These are phyloP conservation scores for Pyrenochaeta sp. DNA, from an alignment of 2,329 filamentous ascomycete species.

Conservation along the genomic window DNA sequence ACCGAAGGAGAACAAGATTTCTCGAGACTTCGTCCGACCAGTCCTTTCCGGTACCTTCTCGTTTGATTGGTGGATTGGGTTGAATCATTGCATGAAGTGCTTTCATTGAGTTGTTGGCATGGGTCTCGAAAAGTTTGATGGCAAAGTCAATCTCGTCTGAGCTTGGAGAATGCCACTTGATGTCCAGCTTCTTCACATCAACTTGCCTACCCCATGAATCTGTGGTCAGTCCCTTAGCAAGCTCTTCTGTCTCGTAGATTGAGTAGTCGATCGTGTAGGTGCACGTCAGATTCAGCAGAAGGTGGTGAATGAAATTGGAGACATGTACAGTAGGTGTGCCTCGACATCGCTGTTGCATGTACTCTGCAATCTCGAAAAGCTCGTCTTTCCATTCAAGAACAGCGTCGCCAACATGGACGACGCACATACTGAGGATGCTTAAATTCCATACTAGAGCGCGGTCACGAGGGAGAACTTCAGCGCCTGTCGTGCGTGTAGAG, in stretches of 20 bases:
- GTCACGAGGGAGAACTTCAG: conserved; percentile 91
- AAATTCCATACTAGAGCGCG: conserved; percentile 95
- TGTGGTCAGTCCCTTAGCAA: conserved; percentile 75
- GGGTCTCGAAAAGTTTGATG: conserved; percentile 84
- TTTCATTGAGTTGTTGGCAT: conserved; percentile 78
- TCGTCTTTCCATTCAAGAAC: conserved; percentile 89
- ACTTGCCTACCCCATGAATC: conserved; percentile 86
- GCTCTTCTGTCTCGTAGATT: conserved; percentile 81
- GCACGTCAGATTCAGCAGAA: conserved; percentile 91
- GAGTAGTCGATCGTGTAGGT: conserved; percentile 92
- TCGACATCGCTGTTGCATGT: conserved; percentile 96
- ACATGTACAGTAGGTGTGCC: conserved; percentile 95
- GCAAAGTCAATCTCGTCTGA: conserved; percentile 86
- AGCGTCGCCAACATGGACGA: conserved; percentile 92
- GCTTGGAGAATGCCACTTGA: conserved; percentile 90
- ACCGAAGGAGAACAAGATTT: conserved; percentile 83
- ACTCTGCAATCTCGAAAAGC: conserved; percentile 87
- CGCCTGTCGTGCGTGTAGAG: conserved; percentile 90
- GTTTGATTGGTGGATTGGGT: conserved; percentile 80
- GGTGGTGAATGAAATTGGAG: conserved; percentile 96
- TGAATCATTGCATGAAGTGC: conserved; percentile 82
- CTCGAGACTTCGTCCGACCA: conserved; percentile 98
- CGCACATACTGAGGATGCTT: conserved; percentile 96
- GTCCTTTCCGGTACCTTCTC: conserved; percentile 95
- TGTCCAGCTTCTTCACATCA: conserved; percentile 76